phyloP scores from a whole-genome alignment of 164 flowering plant species.

The Magnolia kwangsiensis region DNA sequence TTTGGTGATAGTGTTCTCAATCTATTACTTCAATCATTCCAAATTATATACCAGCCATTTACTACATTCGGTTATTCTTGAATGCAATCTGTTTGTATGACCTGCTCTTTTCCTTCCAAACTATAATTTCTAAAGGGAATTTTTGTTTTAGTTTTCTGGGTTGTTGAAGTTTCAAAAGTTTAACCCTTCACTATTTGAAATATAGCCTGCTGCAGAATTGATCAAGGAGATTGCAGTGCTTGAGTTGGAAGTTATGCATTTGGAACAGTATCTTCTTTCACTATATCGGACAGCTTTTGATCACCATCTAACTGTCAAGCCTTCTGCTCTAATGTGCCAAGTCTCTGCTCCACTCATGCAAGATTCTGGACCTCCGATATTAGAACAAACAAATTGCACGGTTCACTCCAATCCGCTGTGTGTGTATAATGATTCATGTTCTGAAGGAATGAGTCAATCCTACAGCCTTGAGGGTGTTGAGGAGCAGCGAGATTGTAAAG shows the following conservation, averaged over 20 bases:
- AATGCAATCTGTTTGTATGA: neutral
- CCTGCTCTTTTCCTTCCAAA: neutral
- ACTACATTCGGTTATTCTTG: neutral
- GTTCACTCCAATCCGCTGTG: neutral
- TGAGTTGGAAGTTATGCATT: slow-evolving; percentile 42
- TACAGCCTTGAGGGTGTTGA: slow-evolving; percentile 11
- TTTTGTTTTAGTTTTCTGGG: neutral
- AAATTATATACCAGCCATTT: neutral
- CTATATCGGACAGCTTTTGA: slow-evolving; percentile 44
- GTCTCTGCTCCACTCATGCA: slow-evolving; percentile 6
- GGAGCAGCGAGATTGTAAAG: slow-evolving; percentile 4
- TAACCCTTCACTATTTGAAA: neutral
- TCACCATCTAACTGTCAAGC: slow-evolving; percentile 19
- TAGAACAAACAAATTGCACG: neutral
- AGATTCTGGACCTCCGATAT: neutral
- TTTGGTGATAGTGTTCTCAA: too few relatives aligned
- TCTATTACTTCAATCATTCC: too few relatives aligned
- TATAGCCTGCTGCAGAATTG: slow-evolving; percentile 42
- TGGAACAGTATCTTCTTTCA: slow-evolving; percentile 52
- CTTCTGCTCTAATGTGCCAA: slow-evolving; percentile 11
- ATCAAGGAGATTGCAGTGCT: slow-evolving; percentile 40
- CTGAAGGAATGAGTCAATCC: neutral
- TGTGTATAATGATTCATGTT: neutral
- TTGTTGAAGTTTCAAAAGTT: slow-evolving; percentile 1
- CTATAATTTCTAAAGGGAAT: neutral